phyloP scores from a whole-genome alignment of 208 protist genomes.

The Wallacemonas rigidus region DNA sequence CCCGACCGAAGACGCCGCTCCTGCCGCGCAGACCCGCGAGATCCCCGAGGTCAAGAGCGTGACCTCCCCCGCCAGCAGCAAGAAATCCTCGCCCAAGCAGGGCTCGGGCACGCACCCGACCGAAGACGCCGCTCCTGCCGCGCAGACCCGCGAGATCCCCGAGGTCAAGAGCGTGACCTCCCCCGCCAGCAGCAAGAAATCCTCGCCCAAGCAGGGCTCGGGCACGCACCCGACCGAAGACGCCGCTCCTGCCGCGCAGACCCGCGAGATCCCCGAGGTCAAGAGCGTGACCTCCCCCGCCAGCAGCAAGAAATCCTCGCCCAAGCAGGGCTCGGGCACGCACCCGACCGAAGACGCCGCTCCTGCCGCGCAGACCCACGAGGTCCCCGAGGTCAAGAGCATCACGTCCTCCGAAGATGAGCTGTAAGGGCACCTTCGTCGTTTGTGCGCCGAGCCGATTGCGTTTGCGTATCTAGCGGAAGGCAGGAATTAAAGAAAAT shows the following conservation, averaged over 20 bases:
- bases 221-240: not conserved
- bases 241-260: not conserved
- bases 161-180: not conserved
- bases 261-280: not conserved
- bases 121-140: conserved; percentile 2
- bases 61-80: not conserved
- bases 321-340: conserved; percentile 10
- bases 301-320: conserved; percentile 5
- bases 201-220: not conserved
- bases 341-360: conserved; percentile 16
- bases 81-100: conserved; percentile 12
- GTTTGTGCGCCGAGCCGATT: no score
- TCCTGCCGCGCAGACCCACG: not conserved
- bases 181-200: conserved; percentile 11
- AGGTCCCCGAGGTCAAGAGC: conserved; percentile 4
- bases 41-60: conserved; percentile 5
- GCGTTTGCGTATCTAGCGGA: no score
- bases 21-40: not conserved
- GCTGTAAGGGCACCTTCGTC: conserved; percentile 15
- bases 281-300: not conserved
- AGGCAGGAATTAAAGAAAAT: no score
- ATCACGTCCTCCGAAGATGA: conserved; percentile 16
- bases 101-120: conserved; percentile 16
- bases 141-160: conserved; percentile 1
- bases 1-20: conserved; percentile 11